A percentile compares a stretch with the other conserved stretches of the same genome.
phyloP scores from a whole-genome alignment of 2,329 filamentous ascomycete genomes.

The Magnaporthiopsis incrustans region DNA sequence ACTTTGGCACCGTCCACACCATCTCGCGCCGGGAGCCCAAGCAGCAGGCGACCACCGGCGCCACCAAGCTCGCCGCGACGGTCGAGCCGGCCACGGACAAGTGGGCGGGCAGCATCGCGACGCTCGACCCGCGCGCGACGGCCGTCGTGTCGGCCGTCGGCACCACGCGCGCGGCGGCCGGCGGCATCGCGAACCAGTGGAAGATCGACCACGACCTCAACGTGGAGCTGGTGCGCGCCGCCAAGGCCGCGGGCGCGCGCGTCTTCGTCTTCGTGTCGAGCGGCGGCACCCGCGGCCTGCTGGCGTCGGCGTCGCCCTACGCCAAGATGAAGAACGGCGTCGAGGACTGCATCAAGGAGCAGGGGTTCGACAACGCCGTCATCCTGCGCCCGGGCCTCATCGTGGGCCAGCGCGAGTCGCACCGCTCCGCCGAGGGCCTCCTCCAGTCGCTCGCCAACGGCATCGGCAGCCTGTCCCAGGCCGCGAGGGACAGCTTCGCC shows the following conservation, averaged over 20 bases:
- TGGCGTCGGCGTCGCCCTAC: constrained; percentile 37
- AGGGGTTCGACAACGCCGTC: constrained; percentile 71
- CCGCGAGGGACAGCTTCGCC: constrained; percentile 56
- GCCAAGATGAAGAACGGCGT: constrained; percentile 78
- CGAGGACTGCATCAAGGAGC: constrained; percentile 64
- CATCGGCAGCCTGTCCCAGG: constrained; percentile 44
- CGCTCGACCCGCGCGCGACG: constrained; percentile 35
- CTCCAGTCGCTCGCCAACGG: constrained; percentile 46
- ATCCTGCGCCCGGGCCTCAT: constrained; percentile 70
- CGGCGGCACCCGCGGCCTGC: constrained; percentile 34
- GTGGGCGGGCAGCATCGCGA: constrained; percentile 57
- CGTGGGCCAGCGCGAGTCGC: constrained; percentile 58
- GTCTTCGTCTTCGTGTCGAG: constrained; percentile 73
- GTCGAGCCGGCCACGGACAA: constrained; percentile 57
- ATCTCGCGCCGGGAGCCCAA: constrained; percentile 59
- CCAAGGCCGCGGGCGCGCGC: constrained; percentile 62
- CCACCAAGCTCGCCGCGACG: constrained; percentile 56
- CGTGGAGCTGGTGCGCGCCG: constrained; percentile 65
- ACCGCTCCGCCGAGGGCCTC: constrained; percentile 49
- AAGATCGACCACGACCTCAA: constrained; percentile 80
- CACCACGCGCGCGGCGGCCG: constrained; percentile 65
- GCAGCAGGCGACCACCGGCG: not conserved
- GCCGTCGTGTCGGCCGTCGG: constrained; percentile 70
- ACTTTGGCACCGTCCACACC: constrained; percentile 49
- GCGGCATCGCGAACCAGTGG: constrained; percentile 70